Evolutionary conservation across 345 rosid species (phyloP).

Genomic region (Eucalyptus marginata): DNA sequence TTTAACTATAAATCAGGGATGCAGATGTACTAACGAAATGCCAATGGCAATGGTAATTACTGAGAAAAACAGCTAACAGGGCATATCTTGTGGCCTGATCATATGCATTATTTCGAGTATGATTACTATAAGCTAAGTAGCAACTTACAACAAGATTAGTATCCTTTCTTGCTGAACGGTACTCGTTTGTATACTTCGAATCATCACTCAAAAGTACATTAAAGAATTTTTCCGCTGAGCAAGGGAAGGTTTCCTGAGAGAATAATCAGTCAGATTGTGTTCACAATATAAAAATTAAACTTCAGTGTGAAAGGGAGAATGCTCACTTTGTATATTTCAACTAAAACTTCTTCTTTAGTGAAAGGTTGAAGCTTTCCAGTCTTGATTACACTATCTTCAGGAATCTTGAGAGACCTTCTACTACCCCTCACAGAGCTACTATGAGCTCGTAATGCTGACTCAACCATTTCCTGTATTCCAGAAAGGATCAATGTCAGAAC

Average conservation of each 20-base stretch:
- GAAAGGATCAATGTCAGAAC: background rate
- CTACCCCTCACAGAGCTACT: constrained; percentile 76
- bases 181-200: constrained; percentile 54
- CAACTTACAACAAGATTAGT: constrained; percentile 62
- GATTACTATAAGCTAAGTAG: background rate
- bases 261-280: background rate
- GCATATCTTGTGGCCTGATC: background rate
- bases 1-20: background rate
- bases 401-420: constrained; percentile 23
- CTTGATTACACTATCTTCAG: constrained; percentile 34
- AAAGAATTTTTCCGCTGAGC: constrained; percentile 63
- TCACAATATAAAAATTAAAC: background rate
- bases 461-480: constrained; percentile 60
- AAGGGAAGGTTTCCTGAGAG: constrained; percentile 61
- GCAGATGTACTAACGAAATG: background rate
- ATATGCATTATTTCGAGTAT: background rate
- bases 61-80: background rate
- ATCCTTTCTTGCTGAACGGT: constrained; percentile 69
- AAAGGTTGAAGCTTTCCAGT: constrained; percentile 54
- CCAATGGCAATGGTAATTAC: background rate
- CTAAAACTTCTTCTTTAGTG: constrained; percentile 82
- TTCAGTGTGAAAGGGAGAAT: background rate
- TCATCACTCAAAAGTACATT: constrained; percentile 51
- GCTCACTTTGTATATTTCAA: constrained; percentile 53
- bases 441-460: constrained; percentile 84